These are phyloP conservation scores for Solanum clarkiae DNA, from an alignment of 257 asterid genomes.

Conservation along the genomic window DNA sequence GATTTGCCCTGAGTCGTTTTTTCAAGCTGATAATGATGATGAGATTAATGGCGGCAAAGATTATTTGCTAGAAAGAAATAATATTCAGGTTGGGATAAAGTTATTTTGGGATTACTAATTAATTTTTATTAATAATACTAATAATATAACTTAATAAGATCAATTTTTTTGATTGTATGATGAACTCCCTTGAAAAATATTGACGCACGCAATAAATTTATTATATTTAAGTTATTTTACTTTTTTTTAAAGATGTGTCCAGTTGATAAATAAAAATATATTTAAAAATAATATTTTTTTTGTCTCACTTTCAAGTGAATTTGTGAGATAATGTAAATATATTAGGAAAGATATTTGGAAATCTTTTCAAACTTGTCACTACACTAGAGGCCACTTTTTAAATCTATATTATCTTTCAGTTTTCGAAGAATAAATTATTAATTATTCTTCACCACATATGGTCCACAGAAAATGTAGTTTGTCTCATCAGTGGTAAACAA, in stretches of 20 bases:
- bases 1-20: constrained; percentile 32
- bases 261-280: no score
- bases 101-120: not conserved
- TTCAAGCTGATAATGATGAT: not conserved
- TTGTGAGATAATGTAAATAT: no score
- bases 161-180: no score
- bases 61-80: constrained; percentile 15
- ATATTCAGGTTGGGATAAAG: constrained; percentile 11
- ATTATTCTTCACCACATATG: not conserved
- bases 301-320: no score
- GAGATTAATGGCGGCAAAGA: constrained; percentile 4
- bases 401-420: not conserved
- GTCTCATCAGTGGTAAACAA: not conserved
- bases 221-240: no score
- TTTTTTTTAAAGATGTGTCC: no score
- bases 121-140: no score
- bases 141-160: no score
- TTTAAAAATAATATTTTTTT: no score
- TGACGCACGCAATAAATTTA: no score
- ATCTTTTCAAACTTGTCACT: not conserved
- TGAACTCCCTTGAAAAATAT: no score
- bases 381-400: not conserved
- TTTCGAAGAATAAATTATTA: not conserved
- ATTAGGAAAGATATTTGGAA: no score
- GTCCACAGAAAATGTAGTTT: not conserved